Percentiles rank a stretch among this genome's conserved stretches.
Evolutionary conservation across 495 filamentous ascomycete species (phyloP).

Genomic region (Chaetomium tenue): DNA sequence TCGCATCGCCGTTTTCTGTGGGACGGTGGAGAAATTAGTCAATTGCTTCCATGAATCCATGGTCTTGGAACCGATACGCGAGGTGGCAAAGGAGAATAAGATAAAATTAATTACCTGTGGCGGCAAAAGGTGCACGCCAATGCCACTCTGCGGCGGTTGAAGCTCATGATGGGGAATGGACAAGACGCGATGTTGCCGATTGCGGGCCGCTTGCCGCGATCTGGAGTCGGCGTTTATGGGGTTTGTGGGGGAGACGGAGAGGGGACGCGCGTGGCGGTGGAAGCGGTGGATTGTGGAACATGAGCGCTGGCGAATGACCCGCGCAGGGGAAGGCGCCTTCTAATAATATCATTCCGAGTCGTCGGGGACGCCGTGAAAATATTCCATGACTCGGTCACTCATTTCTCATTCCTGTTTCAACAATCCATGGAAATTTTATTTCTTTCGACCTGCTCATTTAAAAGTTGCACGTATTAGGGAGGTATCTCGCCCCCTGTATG

Average conservation of each 20-base stretch:
- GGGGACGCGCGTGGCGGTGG: neutral
- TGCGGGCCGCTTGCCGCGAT: constrained; percentile 10
- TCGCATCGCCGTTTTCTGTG: constrained; percentile 11
- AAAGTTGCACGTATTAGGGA: no score
- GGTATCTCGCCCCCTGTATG: no score
- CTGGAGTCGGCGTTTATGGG: neutral
- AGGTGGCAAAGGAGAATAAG: neutral
- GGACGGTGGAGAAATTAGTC: neutral
- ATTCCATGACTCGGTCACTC: neutral
- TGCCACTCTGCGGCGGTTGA: constrained; percentile 13
- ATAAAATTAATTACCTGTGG: constrained; percentile 4
- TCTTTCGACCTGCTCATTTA: neutral
- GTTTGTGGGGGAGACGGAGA: neutral
- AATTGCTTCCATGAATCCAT: neutral
- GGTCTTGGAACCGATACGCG: neutral
- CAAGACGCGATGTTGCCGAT: neutral
- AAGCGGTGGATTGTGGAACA: no score
- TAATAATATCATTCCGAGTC: neutral
- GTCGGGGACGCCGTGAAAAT: neutral
- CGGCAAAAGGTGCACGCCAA: constrained; percentile 6
- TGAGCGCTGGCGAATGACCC: neutral
- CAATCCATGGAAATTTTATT: neutral
- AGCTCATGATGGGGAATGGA: constrained; percentile 5
- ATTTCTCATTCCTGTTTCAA: neutral
- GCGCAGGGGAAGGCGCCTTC: neutral